Percentiles rank a stretch among this genome's conserved stretches.
phyloP scores from a whole-genome alignment of 2,329 filamentous ascomycete species.

The Claviceps spartinae region DNA sequence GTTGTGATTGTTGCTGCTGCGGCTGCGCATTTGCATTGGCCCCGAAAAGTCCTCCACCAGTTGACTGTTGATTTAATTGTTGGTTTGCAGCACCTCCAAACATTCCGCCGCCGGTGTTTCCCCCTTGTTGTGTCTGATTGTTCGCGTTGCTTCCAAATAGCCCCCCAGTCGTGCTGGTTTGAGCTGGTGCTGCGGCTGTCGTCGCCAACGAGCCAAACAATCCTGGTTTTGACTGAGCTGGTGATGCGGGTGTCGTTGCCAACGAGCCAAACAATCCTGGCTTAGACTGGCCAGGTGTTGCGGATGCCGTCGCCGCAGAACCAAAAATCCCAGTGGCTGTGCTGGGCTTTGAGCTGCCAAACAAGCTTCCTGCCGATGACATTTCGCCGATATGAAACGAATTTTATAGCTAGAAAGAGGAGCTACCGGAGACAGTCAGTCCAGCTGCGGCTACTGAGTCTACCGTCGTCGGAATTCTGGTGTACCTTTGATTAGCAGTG shows the following conservation, averaged over 20 bases:
- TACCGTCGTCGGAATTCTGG: constrained; percentile 14
- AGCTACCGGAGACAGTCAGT: constrained; percentile 23
- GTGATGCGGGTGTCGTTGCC: constrained; percentile 1
- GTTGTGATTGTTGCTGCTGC: constrained; percentile 14
- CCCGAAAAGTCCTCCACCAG: constrained; percentile 20
- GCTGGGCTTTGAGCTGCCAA: constrained; percentile 18
- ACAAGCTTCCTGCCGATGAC: constrained; percentile 24
- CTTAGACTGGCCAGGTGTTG: no score
- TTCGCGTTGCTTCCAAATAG: constrained; percentile 15
- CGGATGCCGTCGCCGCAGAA: constrained; percentile 7
- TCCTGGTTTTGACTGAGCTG: no score
- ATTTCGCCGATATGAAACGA: constrained; percentile 17
- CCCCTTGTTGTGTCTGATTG: constrained; percentile 6
- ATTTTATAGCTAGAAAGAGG: constrained; percentile 14
- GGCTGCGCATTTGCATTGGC: constrained; percentile 11
- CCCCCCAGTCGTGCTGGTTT: constrained; percentile 9
- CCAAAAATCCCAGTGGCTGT: constrained; percentile 19
- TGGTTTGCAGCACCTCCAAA: constrained; percentile 9
- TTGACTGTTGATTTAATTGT: constrained; percentile 13
- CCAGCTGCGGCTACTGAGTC: constrained; percentile 22
- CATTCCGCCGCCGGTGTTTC: not conserved
- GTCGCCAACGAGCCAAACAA: constrained; percentile 18
- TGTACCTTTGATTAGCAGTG: not conserved
- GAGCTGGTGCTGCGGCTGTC: constrained; percentile 12
- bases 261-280: constrained; percentile 17